Percentiles rank a stretch among this genome's conserved stretches.
These are phyloP conservation scores for Clavispora fructus DNA, from an alignment of 805 yeast species.

Conservation along the genomic window DNA sequence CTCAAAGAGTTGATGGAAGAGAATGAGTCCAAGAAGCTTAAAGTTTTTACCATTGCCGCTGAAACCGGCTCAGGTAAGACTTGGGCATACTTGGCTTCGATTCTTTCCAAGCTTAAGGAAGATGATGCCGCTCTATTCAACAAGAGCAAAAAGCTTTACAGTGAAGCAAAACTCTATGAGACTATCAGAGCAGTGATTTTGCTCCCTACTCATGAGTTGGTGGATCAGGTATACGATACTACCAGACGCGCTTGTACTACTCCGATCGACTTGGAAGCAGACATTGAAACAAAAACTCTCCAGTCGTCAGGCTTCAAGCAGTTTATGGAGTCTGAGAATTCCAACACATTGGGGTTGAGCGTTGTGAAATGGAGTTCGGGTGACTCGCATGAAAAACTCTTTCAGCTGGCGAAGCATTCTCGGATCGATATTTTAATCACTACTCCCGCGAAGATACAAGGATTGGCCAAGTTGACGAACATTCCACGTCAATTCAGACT, in stretches of 20 bases:
- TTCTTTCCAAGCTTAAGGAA: conserved; percentile 63
- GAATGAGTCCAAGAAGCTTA: conserved; percentile 33
- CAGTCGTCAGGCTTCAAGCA: conserved; percentile 14
- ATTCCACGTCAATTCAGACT: conserved; percentile 29
- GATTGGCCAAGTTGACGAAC: conserved; percentile 27
- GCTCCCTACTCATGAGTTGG: conserved; percentile 86
- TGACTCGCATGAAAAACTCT: conserved; percentile 48
- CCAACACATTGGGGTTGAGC: conserved; percentile 34
- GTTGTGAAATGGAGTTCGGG: conserved; percentile 60
- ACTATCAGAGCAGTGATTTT: conserved; percentile 66
- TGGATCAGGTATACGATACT: conserved; percentile 64
- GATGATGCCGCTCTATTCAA: conserved; percentile 36
- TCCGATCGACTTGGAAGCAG: conserved; percentile 16
- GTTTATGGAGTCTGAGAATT: conserved; percentile 23
- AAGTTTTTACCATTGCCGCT: conserved; percentile 79
- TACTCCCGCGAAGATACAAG: conserved; percentile 74
- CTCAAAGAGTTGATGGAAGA: conserved; percentile 21
- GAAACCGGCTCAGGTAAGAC: conserved; percentile 98
- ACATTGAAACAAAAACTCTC: conserved; percentile 12
- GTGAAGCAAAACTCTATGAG: conserved; percentile 21
- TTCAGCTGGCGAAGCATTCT: conserved; percentile 32
- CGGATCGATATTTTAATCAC: conserved; percentile 78
- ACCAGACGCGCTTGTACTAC: conserved; percentile 27
- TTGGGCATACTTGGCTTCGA: conserved; percentile 79
- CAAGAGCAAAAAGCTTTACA: conserved; percentile 15